Evolutionary conservation across 129 eudicot species (phyloP), one percentile per base, ranked within the genome.

Genomic region (Heracleum sosnowskyi): DNA sequence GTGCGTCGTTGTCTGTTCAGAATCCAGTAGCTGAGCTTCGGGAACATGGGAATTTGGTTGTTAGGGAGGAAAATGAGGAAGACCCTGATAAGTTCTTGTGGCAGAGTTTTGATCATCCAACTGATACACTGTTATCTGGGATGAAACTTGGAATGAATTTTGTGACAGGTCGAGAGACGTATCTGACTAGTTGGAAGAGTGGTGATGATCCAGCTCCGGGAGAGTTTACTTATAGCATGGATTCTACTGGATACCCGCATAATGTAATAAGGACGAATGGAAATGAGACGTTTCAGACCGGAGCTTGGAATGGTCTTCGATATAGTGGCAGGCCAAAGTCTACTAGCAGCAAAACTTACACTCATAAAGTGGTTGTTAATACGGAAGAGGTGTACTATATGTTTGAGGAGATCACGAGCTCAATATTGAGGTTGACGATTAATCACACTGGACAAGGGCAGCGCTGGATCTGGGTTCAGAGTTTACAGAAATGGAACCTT

Each of bases 21-120:
- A 85, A 78, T 79, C 91, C 91, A 64, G 39, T 86, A 4, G 88
- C 91, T 16, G 84, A 79, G 69, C 69, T 87, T 1, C 49, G 53
- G 18, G 83, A 79, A 71, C 20, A 85, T 6, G 90, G 90, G 35
- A 87, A 87, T 74, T 82, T 87, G 34, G 84, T 82, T 46, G 57
- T 87, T 46, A 77, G 37, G 17, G 79, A 78, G 24, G 49, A 24
- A 15, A 77, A 57, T 46, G 85, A 72, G 37, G 79, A 45, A 24
- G 16, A 57, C 26, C 73, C 79, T 15, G 73, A 24, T 1, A 84
- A 46, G 44, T 77, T 72, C 41, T 44, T 79, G 22, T 87, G 72
- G 72, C 72, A 66, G 72, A 66, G 72, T 31, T 66, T 66, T 66
- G 72, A 66, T 66, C 40, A 66, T 66, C 72, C 72, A 13, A 66